Percentiles rank a stretch among this genome's conserved stretches.
phyloP scores from a whole-genome alignment of 2,329 filamentous ascomycete species.

The Mycogone perniciosa region DNA sequence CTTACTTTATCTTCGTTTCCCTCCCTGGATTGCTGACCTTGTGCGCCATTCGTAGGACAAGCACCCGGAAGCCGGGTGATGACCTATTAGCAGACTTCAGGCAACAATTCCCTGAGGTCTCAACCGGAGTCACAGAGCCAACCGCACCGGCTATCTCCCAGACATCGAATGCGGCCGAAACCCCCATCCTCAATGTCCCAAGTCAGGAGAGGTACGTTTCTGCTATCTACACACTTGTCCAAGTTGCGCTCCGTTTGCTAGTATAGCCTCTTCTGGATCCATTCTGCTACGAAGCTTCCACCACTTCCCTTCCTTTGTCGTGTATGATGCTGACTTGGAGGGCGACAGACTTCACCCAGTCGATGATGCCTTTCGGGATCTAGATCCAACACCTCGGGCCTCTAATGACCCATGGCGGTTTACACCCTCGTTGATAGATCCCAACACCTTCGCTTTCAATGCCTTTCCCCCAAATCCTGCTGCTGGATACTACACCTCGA shows the following conservation, averaged over 20 bases:
- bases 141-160: slow-evolving; percentile 34
- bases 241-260: neutral
- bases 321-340: neutral
- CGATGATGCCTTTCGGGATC: slow-evolving; percentile 49
- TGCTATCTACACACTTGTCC: neutral
- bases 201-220: slow-evolving; percentile 23
- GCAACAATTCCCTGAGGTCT: slow-evolving; percentile 71
- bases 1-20: neutral
- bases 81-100: slow-evolving; percentile 78
- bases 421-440: slow-evolving; percentile 82
- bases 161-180: slow-evolving; percentile 22
- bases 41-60: slow-evolving; percentile 48
- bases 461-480: slow-evolving; percentile 67
- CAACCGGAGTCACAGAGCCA: slow-evolving; percentile 43
- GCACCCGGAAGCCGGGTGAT: slow-evolving; percentile 74
- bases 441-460: slow-evolving; percentile 74
- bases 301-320: neutral
- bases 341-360: slow-evolving; percentile 18
- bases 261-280: neutral
- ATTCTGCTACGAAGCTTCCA: neutral
- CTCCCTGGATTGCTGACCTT: slow-evolving; percentile 1
- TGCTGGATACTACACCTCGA: slow-evolving; percentile 81
- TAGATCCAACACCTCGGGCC: slow-evolving; percentile 75
- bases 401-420: slow-evolving; percentile 80
- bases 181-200: slow-evolving; percentile 17